Conservation (phyloP, 805 yeast genomes). For the Ogataea ramenticola region DNA sequence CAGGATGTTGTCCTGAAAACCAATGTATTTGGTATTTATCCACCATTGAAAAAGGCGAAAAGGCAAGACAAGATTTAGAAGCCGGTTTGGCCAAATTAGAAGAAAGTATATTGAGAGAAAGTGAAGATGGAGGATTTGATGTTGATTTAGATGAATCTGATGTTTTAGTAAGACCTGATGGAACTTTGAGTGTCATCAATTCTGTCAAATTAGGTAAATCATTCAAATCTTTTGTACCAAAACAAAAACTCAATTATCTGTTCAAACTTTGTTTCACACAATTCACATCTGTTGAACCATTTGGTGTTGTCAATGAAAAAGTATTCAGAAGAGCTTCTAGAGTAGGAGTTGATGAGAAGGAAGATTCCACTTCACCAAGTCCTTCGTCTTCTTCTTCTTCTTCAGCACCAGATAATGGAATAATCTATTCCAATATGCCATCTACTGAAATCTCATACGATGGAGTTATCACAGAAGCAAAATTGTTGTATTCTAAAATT, state of each 20-base stretch:
- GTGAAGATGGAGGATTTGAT: conserved; percentile 50
- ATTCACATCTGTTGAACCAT: conserved; percentile 47
- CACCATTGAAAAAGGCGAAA: conserved; percentile 58
- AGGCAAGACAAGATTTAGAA: conserved; percentile 73
- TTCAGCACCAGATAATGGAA: conserved; percentile 39
- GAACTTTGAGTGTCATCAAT: conserved; percentile 57
- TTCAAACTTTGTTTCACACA: conserved; percentile 59
- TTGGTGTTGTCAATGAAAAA: conserved; percentile 40
- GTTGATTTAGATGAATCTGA: conserved; percentile 47
- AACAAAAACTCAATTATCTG: conserved; percentile 56
- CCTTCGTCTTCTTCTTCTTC: conserved; percentile 16
- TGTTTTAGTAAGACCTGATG: conserved; percentile 44
- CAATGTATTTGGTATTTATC: conserved; percentile 89
- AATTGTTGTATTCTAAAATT: conserved; percentile 61
- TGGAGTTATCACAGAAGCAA: conserved; percentile 80
- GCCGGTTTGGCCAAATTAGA: conserved; percentile 78
- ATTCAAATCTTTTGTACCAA: conserved; percentile 77
- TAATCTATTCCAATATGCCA: conserved; percentile 55
- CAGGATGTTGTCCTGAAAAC: conserved; percentile 82
- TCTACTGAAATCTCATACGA: conserved; percentile 86
- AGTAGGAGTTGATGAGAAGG: conserved; percentile 4
- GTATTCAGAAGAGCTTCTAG: conserved; percentile 28
- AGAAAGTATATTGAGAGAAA: conserved; percentile 71
- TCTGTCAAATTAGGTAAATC: conserved; percentile 84
- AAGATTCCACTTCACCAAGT: conserved; percentile 6